Evolutionary conservation across 352 stramenopile species (phyloP).

Genomic region (Phytophthora cryptogea): DNA sequence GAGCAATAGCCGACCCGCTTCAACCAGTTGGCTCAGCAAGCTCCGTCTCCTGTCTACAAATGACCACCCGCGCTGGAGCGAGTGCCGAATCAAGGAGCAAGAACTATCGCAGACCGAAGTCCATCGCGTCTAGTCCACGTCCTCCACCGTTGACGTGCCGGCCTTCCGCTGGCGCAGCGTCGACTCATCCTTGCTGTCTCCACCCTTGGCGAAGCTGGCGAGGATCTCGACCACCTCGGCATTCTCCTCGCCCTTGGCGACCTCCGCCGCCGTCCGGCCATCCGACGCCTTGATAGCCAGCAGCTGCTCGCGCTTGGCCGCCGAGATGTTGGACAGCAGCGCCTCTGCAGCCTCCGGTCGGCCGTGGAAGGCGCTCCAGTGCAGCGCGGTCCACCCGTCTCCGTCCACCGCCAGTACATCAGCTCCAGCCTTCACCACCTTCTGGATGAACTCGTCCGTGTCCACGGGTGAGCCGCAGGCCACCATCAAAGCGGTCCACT

Average conservation of each 20-base stretch:
- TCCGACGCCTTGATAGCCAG: constrained; percentile 61
- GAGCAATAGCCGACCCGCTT: constrained; percentile 9
- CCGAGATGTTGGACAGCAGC: constrained; percentile 50
- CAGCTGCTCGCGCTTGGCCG: constrained; percentile 45
- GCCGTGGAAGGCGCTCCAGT: constrained; percentile 86
- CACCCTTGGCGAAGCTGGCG: constrained; percentile 35
- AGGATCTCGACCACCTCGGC: constrained; percentile 70
- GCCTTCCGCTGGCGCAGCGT: constrained; percentile 66
- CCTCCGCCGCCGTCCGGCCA: constrained; percentile 63
- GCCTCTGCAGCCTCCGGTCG: constrained; percentile 68
- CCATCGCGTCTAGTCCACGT: constrained; percentile 65
- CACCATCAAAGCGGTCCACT: constrained; percentile 86
- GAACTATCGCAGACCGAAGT: constrained; percentile 9
- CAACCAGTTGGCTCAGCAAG: constrained; percentile 2
- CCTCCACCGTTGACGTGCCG: constrained; percentile 59
- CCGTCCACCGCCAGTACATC: constrained; percentile 69
- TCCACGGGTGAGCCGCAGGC: constrained; percentile 80
- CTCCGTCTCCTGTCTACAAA: constrained; percentile 30
- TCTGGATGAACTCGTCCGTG: constrained; percentile 80
- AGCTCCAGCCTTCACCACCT: constrained; percentile 58
- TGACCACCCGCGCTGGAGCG: constrained; percentile 15
- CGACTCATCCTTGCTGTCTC: constrained; percentile 31
- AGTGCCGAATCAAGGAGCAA: constrained; percentile 17
- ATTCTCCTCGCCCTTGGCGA: constrained; percentile 76
- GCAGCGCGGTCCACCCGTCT: constrained; percentile 82